Conservation (phyloP, 345 rosid species). For the Brassica rapa region DNA sequence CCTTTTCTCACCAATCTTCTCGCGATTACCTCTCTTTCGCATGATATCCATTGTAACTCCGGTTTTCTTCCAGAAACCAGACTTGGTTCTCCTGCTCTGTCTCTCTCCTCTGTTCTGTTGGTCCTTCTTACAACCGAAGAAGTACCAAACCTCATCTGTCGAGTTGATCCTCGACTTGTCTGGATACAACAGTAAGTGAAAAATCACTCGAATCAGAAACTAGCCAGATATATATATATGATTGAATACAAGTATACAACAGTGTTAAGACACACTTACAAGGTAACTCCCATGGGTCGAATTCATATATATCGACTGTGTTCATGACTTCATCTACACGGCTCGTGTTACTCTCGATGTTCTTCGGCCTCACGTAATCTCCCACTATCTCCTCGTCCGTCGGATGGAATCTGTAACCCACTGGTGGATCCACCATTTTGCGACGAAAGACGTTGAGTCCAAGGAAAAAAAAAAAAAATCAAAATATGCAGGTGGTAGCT, state of each 20-base stretch:
- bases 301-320: not conserved
- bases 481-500: too few species aligned
- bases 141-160: conserved; percentile 7
- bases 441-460: too few species aligned
- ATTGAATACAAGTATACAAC: not conserved
- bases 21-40: not conserved
- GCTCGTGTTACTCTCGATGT: not conserved
- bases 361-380: too few species aligned
- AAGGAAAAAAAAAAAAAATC: too few species aligned
- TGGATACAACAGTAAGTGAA: too few species aligned
- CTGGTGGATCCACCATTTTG: too few species aligned
- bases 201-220: too few species aligned
- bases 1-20: conserved; percentile 48
- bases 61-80: conserved; percentile 29
- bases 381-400: too few species aligned
- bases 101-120: conserved; percentile 27
- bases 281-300: not conserved
- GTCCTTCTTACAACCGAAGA: conserved; percentile 1
- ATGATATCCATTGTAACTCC: conserved; percentile 33
- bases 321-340: not conserved
- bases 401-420: too few species aligned
- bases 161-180: not conserved
- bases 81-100: not conserved
- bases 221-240: not conserved
- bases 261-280: not conserved